Evolutionary conservation across 345 rosid species (phyloP).

Genomic region (Pugionium cornutum): DNA sequence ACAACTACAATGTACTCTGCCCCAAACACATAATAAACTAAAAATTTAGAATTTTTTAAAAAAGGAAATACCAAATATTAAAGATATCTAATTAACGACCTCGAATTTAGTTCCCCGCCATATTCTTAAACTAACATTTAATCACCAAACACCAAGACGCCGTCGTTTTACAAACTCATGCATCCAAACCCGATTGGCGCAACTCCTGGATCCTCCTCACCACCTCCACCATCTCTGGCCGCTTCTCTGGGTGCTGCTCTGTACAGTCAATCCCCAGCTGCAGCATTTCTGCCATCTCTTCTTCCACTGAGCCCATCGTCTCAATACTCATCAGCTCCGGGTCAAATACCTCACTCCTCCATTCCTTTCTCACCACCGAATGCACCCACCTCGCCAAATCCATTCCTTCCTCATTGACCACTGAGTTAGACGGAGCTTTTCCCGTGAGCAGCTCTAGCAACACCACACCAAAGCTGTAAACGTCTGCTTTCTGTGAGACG

Average conservation of each 20-base stretch:
- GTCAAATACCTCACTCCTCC: slow-evolving; percentile 86
- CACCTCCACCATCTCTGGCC: slow-evolving; percentile 71
- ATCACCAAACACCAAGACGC: background rate
- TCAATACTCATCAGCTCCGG: slow-evolving; percentile 81
- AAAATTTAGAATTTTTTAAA: background rate
- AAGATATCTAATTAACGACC: slow-evolving; percentile 32
- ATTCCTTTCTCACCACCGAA: slow-evolving; percentile 79
- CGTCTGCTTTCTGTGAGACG: slow-evolving; percentile 93
- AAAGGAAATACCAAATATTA: background rate
- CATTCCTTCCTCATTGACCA: slow-evolving; percentile 86
- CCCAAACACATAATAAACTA: slow-evolving; percentile 12
- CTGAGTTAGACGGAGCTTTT: slow-evolving; percentile 78
- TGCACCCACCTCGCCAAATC: slow-evolving; percentile 97
- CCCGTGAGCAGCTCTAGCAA: slow-evolving; percentile 85
- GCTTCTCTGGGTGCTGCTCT: slow-evolving; percentile 75
- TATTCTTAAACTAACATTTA: slow-evolving; percentile 29
- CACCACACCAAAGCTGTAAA: slow-evolving; percentile 91
- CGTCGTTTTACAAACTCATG: background rate
- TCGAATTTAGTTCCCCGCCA: slow-evolving; percentile 37
- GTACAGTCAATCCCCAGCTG: slow-evolving; percentile 88
- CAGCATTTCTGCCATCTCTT: slow-evolving; percentile 78
- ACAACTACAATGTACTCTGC: slow-evolving; percentile 32
- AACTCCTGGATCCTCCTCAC: slow-evolving; percentile 61
- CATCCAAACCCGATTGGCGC: slow-evolving; percentile 26
- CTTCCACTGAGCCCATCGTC: slow-evolving; percentile 50